These are phyloP conservation scores for Cryptococcus jaspeensis DNA, from an alignment of 1,284 basidiomycete genomes.

Conservation along the genomic window DNA sequence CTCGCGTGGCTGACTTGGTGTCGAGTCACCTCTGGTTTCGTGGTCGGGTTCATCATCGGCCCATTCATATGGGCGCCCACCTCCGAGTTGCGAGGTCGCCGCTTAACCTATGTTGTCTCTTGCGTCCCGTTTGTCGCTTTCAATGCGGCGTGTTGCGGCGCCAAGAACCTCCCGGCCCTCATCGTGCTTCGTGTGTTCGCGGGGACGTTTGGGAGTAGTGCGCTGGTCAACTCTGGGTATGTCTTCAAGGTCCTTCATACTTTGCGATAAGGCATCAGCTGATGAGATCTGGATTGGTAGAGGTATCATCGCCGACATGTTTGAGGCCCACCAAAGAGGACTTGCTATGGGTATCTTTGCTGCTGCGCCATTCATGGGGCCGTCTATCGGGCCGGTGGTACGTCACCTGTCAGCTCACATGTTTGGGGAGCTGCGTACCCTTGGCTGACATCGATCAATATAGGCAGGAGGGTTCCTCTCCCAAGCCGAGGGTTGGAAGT, in stretches of 20 bases:
- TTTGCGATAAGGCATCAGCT: not conserved
- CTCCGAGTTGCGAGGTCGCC: constrained; percentile 10
- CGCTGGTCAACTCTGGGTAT: constrained; percentile 15
- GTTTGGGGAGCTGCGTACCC: not conserved
- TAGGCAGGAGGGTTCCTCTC: constrained; percentile 7
- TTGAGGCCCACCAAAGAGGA: constrained; percentile 20
- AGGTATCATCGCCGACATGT: constrained; percentile 34
- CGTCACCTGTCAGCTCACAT: not conserved
- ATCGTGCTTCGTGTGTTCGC: constrained; percentile 29
- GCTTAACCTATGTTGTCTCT: constrained; percentile 12
- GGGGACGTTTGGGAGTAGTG: constrained; percentile 37
- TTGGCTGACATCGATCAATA: not conserved
- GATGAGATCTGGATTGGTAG: constrained; percentile 1
- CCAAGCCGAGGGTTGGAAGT: constrained; percentile 6
- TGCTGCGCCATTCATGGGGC: constrained; percentile 61
- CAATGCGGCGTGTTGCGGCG: constrained; percentile 11
- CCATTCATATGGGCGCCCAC: constrained; percentile 16
- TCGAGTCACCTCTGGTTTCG: constrained; percentile 8
- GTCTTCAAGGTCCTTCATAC: not conserved
- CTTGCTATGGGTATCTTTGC: constrained; percentile 50
- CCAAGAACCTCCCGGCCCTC: constrained; percentile 19
- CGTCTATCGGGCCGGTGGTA: constrained; percentile 30
- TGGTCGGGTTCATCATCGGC: constrained; percentile 18
- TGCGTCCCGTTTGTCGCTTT: constrained; percentile 14
- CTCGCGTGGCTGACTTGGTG: not conserved